Percentiles rank a stretch among this genome's conserved stretches.
Conservation (phyloP, 1,284 basidiomycete species). For the Ustilago loliicola region DNA sequence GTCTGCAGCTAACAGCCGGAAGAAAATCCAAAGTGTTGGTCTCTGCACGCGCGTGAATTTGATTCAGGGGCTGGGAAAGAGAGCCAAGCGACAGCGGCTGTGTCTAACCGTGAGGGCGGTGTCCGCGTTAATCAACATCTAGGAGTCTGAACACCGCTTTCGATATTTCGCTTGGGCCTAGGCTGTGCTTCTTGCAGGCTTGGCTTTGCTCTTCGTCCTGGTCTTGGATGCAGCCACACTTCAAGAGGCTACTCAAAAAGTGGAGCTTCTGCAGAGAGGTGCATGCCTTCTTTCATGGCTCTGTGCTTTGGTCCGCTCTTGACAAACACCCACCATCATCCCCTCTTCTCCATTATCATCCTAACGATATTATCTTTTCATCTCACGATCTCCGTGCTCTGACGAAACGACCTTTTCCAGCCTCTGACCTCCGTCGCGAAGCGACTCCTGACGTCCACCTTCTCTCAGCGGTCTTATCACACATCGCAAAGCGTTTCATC, state of each 20-base stretch:
- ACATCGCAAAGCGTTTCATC: neutral
- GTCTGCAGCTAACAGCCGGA: neutral
- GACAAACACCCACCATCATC: slow-evolving; percentile 12
- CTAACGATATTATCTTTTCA: neutral
- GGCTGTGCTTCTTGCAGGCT: slow-evolving; percentile 20
- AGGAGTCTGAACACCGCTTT: slow-evolving; percentile 18
- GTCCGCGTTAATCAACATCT: slow-evolving; percentile 36
- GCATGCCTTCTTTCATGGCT: slow-evolving; percentile 12
- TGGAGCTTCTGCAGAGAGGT: slow-evolving; percentile 25
- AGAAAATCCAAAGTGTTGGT: slow-evolving; percentile 16
- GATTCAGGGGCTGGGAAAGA: slow-evolving; percentile 23
- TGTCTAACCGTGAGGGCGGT: neutral
- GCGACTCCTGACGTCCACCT: no score
- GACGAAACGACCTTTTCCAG: neutral
- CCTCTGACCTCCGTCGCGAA: no score
- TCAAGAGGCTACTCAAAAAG: neutral
- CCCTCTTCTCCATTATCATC: neutral
- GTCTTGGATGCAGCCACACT: slow-evolving; percentile 5
- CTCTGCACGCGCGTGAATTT: slow-evolving; percentile 11
- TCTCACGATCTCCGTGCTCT: neutral
- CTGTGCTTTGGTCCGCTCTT: slow-evolving; percentile 2
- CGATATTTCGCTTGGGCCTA: neutral
- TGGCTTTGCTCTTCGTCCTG: neutral
- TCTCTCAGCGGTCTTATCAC: neutral
- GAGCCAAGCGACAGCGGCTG: neutral